Percentiles rank a stretch among this genome's conserved stretches.
phyloP scores from a whole-genome alignment of 2,329 filamentous ascomycete species.

The Aspergillus neoniger region DNA sequence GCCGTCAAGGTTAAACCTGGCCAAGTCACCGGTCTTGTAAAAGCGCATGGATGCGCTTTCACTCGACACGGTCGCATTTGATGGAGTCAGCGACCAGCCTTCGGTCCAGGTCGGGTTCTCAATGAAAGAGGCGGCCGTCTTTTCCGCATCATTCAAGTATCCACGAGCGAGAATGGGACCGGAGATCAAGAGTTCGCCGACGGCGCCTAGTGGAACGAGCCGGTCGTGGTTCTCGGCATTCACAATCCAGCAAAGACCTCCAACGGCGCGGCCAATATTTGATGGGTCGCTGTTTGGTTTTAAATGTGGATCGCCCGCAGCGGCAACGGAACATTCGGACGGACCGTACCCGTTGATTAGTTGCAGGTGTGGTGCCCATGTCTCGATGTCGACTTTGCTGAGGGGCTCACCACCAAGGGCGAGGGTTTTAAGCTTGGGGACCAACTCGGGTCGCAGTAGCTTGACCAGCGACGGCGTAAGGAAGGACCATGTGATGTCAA shows the following conservation, averaged over 20 bases:
- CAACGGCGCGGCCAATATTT: slow-evolving; percentile 8
- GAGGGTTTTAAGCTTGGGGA: slow-evolving; percentile 8
- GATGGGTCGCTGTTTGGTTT: background rate
- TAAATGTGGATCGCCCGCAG: background rate
- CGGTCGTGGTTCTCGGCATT: slow-evolving; percentile 10
- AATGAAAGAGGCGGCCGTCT: background rate
- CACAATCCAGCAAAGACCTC: slow-evolving; percentile 8
- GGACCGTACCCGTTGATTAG: slow-evolving; percentile 12
- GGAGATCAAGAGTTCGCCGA: slow-evolving; percentile 15
- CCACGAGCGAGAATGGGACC: slow-evolving; percentile 9
- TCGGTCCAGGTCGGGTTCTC: background rate
- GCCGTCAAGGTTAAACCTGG: background rate
- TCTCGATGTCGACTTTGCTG: background rate
- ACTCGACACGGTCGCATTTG: background rate
- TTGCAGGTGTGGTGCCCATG: slow-evolving; percentile 2
- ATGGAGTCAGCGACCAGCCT: background rate
- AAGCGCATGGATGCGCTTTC: background rate
- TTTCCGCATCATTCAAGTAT: slow-evolving; percentile 3
- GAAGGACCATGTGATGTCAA: background rate
- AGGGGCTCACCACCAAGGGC: slow-evolving; percentile 11
- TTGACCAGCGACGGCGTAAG: slow-evolving; percentile 3
- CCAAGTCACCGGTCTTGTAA: slow-evolving; percentile 11
- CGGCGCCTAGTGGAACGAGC: slow-evolving; percentile 13
- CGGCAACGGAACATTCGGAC: slow-evolving; percentile 9
- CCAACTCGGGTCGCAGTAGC: background rate